These are phyloP conservation scores for Xerocomus potaroensis DNA, from an alignment of 768 basidiomycete genomes.

Conservation along the genomic window DNA sequence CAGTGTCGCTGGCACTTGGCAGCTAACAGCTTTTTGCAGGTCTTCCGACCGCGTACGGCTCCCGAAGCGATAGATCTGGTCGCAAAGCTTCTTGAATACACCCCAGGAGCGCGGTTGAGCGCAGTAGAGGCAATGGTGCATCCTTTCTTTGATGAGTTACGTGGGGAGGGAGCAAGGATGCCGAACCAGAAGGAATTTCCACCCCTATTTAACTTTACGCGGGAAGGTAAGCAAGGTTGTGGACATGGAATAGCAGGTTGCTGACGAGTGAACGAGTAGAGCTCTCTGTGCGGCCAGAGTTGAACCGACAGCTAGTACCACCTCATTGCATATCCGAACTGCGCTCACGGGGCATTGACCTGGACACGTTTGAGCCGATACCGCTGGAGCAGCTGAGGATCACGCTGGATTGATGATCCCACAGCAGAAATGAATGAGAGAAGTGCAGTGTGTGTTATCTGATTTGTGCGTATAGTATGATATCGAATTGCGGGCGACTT, in stretches of 20 bases:
- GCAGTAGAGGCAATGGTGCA: constrained; percentile 91
- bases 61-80: constrained; percentile 96
- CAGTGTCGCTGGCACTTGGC: not conserved
- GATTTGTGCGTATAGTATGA: constrained; percentile 34
- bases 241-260: not conserved
- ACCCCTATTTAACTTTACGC: constrained; percentile 89
- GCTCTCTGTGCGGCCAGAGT: constrained; percentile 92
- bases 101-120: constrained; percentile 88
- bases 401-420: constrained; percentile 72
- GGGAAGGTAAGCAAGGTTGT: constrained; percentile 67
- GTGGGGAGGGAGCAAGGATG: constrained; percentile 87
- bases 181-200: constrained; percentile 98
- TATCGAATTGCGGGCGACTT: constrained; percentile 31
- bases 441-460: constrained; percentile 26
- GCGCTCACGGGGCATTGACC: constrained; percentile 75
- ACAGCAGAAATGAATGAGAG: constrained; percentile 23
- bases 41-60: constrained; percentile 96
- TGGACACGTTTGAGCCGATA: constrained; percentile 95
- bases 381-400: constrained; percentile 94
- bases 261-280: constrained; percentile 46
- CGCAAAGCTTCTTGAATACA: constrained; percentile 93
- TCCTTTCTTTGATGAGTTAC: constrained; percentile 96
- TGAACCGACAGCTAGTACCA: constrained; percentile 90
- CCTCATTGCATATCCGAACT: constrained; percentile 87
- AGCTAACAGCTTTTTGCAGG: constrained; percentile 43